Evolutionary conservation across 768 basidiomycete genomes (phyloP), one percentile per base, ranked within the genome.

Genomic region (Mycena venus): DNA sequence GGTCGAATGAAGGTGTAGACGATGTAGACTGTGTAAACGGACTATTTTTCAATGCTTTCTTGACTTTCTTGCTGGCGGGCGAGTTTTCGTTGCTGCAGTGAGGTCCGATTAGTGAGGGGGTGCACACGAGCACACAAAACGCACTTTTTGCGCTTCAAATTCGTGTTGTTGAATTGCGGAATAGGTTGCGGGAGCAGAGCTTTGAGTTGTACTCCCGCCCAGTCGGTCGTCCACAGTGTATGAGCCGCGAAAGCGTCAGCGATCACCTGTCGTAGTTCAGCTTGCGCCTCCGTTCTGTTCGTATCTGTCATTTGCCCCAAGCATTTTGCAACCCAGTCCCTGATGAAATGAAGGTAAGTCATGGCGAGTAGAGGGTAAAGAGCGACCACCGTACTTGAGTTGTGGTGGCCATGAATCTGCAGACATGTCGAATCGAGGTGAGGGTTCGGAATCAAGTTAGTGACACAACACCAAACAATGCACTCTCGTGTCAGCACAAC

Each of bases 191-290:
- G 91, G 34, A 90, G 75, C 29, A 95, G 82, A 82, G 92, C 94
- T 87, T 95, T 89, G 68, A 99, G 87, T 84, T 98, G 94, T 38
- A 97, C 90, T 36, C 90, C 93, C 12, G 89, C 86, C 98, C 98
- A 99, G 83, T 99, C 96, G 70, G 94, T 98, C n/a, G 95, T 94
- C 91, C 95, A 94, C 29, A 99, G 88, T 1, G 94, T 90, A 82
- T 95, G 92, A 80, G 91, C 89, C 74, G 91, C 89, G 85, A 96
- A 98, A 84, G 96, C 93, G 78, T 96, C 91, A 90, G 95, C 94
- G 84, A 99, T 98, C 90, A 96, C 94, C 92, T 95, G 91, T 91
- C 96, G 97, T 81, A 99, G 86, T 88, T 99, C 98, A 73, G 94
- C 90, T 80, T 97, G 96, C 25, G 97, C 97, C 78, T 97, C 96